Evolutionary conservation across 768 basidiomycete species (phyloP).

Genomic region (Rhizopogon vinicolor): DNA sequence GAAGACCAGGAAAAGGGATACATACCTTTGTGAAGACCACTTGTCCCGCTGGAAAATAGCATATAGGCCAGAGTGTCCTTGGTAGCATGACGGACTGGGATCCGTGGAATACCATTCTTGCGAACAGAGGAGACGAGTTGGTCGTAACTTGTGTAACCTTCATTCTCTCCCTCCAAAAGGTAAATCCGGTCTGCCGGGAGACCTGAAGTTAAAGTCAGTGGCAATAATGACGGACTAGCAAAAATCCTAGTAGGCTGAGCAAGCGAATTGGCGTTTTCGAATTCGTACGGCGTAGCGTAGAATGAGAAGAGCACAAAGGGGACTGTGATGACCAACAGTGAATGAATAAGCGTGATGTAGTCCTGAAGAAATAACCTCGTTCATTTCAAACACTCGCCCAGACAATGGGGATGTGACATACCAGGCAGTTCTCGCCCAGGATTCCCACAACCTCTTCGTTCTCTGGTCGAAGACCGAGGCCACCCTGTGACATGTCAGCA

Average conservation of each 20-base stretch:
- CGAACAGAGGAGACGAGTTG: conserved; percentile 35
- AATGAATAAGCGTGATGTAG: conserved; percentile 39
- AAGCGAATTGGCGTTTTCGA: conserved; percentile 39
- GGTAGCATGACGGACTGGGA: conserved; percentile 36
- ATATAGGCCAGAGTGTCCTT: conserved; percentile 57
- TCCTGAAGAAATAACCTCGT: conserved; percentile 30
- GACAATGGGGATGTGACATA: conserved; percentile 22
- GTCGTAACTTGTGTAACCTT: conserved; percentile 34
- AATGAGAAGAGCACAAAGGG: conserved; percentile 46
- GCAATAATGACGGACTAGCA: conserved; percentile 35
- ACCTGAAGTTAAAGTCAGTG: conserved; percentile 28
- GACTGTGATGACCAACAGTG: conserved; percentile 36
- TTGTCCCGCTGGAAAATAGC: conserved; percentile 68
- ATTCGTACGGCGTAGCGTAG: conserved; percentile 45
- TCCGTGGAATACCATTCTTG: conserved; percentile 29
- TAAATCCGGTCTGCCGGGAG: conserved; percentile 35
- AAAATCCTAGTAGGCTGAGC: conserved; percentile 44
- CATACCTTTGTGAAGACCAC: conserved; percentile 60
- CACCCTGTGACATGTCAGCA: conserved; percentile 38
- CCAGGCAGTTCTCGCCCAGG: conserved; percentile 58
- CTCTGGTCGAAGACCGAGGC: conserved; percentile 42
- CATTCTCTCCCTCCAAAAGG: conserved; percentile 34
- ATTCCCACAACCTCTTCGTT: conserved; percentile 57
- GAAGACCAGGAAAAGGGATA: not conserved
- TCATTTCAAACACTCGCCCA: not conserved